phyloP scores from a whole-genome alignment of 164 flowering plant genomes.

The Berberis thunbergii region DNA sequence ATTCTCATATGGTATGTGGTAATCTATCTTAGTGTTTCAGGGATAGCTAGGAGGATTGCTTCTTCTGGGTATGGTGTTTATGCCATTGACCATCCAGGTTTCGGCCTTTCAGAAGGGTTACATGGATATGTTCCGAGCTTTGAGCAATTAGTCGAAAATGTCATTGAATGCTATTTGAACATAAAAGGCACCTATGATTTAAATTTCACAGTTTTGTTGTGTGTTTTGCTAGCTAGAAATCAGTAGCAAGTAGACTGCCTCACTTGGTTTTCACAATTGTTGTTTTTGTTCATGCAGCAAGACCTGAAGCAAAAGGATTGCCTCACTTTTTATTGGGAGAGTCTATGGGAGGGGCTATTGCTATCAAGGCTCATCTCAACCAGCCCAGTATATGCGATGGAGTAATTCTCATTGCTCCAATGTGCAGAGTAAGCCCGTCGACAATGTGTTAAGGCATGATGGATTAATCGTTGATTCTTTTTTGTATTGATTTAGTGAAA shows the following conservation, averaged over 20 bases:
- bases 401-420: conserved; percentile 84
- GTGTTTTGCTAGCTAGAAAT: no score
- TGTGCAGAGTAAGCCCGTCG: conserved; percentile 73
- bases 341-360: conserved; percentile 98
- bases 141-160: conserved; percentile 66
- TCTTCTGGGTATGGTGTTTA: conserved; percentile 77
- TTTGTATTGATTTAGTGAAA: background rate
- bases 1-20: background rate
- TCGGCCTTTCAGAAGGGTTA: conserved; percentile 88
- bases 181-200: conserved; percentile 45
- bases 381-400: conserved; percentile 81
- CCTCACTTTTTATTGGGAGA: conserved; percentile 80
- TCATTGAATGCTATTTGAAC: conserved; percentile 54
- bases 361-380: conserved; percentile 70
- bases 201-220: no score
- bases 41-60: conserved; percentile 75
- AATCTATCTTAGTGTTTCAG: conserved; percentile 47
- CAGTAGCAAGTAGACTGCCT: no score
- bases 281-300: conserved; percentile 27
- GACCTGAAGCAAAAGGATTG: conserved; percentile 60
- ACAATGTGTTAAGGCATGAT: no score
- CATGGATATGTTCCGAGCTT: conserved; percentile 85
- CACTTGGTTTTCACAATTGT: background rate
- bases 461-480: background rate
- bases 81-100: conserved; percentile 87